Evolutionary conservation across 306 rosid species (phyloP).

Genomic region (Trifolium fragiferum): DNA sequence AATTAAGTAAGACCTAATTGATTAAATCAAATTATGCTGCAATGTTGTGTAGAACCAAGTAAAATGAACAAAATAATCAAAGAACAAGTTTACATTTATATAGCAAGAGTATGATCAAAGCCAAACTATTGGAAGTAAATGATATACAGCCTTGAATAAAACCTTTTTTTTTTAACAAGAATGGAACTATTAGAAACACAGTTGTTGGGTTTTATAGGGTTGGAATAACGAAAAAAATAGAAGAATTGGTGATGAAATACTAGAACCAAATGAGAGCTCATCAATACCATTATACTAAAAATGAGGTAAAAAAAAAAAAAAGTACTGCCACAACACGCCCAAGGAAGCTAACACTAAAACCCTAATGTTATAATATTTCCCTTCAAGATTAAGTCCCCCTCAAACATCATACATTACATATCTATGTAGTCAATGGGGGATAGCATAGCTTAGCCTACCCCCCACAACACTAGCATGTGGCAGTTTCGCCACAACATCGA

Average conservation of each 20-base stretch:
- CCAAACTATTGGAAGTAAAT: slow-evolving; percentile 21
- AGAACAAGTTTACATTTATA: slow-evolving; percentile 11
- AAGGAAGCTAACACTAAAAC: slow-evolving; percentile 2
- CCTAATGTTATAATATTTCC: neutral
- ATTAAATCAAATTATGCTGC: slow-evolving; percentile 11
- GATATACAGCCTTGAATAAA: neutral
- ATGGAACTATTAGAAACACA: slow-evolving; percentile 19
- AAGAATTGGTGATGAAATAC: neutral
- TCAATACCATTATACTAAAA: slow-evolving; percentile 3
- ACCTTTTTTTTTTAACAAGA: neutral
- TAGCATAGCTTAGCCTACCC: neutral
- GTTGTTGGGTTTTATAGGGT: neutral
- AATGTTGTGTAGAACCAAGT: slow-evolving; percentile 9
- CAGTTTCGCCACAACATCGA: neutral
- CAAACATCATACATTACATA: neutral
- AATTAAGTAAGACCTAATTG: slow-evolving; percentile 30
- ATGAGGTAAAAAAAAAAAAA: neutral
- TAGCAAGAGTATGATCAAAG: slow-evolving; percentile 7
- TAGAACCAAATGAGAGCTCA: neutral
- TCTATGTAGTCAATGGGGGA: neutral
- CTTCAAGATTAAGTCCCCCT: slow-evolving; percentile 3
- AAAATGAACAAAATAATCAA: slow-evolving; percentile 29
- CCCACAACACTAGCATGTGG: neutral
- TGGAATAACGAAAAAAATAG: neutral
- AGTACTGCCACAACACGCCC: slow-evolving; percentile 9